Percentiles rank a stretch among this genome's conserved stretches.
phyloP scores from a whole-genome alignment of 179 eudicot species.

The Patellifolia procumbens region DNA sequence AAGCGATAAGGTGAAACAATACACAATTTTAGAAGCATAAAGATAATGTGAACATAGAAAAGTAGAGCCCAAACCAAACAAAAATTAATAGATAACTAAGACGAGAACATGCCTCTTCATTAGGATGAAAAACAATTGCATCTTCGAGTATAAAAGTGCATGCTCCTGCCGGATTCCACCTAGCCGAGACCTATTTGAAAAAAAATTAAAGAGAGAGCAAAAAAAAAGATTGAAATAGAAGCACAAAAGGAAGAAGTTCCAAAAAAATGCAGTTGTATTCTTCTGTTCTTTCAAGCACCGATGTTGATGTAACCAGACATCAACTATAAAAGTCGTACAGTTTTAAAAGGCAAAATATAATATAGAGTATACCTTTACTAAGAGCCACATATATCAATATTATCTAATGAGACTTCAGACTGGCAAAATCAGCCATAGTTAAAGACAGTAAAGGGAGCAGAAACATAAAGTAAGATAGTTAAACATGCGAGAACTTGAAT shows the following conservation, averaged over 20 bases:
- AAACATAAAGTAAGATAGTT: not conserved
- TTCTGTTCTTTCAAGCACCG: not conserved
- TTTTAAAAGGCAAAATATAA: not conserved
- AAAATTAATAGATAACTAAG: conserved; percentile 15
- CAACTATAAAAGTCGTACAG: not conserved
- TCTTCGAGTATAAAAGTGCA: conserved; percentile 48
- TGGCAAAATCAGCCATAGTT: not conserved
- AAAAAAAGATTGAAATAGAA: not conserved
- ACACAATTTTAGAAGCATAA: conserved; percentile 27
- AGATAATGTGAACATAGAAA: not conserved
- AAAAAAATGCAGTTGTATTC: not conserved
- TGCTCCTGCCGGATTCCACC: conserved; percentile 61
- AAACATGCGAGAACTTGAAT: too few relatives aligned
- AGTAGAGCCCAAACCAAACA: not conserved
- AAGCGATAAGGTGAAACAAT: not conserved
- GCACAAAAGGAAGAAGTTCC: not conserved
- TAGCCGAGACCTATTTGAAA: conserved; percentile 55
- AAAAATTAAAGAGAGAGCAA: not conserved
- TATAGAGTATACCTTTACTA: not conserved
- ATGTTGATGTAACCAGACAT: not conserved
- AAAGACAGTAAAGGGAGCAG: not conserved
- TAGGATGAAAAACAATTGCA: conserved; percentile 70
- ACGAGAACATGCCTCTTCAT: conserved; percentile 54
- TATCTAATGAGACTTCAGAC: not conserved
- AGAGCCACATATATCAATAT: not conserved